A percentile compares a stretch with the other conserved stretches of the same genome.
Conservation (phyloP, 2,329 filamentous ascomycete genomes). For the Pezicula neosporulosa region DNA sequence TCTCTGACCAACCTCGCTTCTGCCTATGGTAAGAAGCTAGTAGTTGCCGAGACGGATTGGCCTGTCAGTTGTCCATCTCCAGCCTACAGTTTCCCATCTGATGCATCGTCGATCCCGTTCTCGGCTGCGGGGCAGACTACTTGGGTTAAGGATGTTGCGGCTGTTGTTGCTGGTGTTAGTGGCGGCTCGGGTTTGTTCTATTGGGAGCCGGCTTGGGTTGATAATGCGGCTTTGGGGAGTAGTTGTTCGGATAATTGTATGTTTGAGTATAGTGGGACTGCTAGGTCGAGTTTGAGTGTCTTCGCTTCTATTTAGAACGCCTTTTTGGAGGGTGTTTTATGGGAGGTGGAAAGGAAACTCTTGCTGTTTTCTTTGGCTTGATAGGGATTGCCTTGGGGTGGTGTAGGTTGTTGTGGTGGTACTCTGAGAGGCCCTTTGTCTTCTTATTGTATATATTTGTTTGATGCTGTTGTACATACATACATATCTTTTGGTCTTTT, state of each 20-base stretch:
- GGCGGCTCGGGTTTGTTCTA: slow-evolving; percentile 63
- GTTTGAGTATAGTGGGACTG: slow-evolving; percentile 52
- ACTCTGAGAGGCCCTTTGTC: too few species aligned
- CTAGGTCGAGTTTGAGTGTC: slow-evolving; percentile 52
- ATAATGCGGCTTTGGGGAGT: slow-evolving; percentile 61
- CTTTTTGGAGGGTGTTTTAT: too few species aligned
- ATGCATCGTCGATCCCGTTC: slow-evolving; percentile 57
- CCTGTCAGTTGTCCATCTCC: slow-evolving; percentile 60
- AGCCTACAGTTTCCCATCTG: slow-evolving; percentile 54
- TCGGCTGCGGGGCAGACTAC: slow-evolving; percentile 58
- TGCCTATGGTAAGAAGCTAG: slow-evolving; percentile 60
- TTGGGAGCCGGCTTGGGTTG: slow-evolving; percentile 72
- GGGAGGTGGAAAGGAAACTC: too few species aligned
- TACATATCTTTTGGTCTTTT: too few species aligned
- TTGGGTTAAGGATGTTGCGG: slow-evolving; percentile 58
- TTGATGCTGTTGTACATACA: too few species aligned
- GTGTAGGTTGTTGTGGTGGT: too few species aligned
- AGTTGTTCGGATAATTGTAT: slow-evolving; percentile 63
- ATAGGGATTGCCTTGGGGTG: too few species aligned
- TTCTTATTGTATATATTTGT: too few species aligned
- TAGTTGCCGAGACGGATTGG: slow-evolving; percentile 72
- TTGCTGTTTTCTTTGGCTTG: too few species aligned
- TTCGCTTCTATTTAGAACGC: slow-evolving; percentile 48
- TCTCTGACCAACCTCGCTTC: slow-evolving; percentile 56
- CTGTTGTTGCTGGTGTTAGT: slow-evolving; percentile 47